Evolutionary conservation across 306 rosid species (phyloP).

Genomic region (Dalbergia oliveri): DNA sequence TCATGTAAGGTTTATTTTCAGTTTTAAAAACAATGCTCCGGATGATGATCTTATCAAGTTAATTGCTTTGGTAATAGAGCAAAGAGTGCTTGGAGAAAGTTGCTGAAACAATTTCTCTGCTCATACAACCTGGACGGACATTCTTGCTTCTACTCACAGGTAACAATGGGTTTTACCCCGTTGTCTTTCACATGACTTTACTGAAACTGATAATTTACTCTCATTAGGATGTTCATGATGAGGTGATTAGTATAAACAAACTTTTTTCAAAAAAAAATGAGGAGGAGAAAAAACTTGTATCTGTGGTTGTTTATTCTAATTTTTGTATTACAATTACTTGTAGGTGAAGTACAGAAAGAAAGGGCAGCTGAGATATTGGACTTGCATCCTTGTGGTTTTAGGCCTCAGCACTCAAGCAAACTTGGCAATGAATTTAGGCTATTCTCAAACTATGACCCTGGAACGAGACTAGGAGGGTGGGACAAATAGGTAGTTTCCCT

Average conservation of each 20-base stretch:
- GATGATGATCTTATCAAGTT: slow-evolving; percentile 34
- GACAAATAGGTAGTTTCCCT: slow-evolving; percentile 52
- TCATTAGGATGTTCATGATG: slow-evolving; percentile 18
- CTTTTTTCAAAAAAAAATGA: background rate
- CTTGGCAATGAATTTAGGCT: slow-evolving; percentile 90
- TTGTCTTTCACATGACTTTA: background rate
- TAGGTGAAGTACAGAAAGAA: slow-evolving; percentile 93
- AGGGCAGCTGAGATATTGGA: slow-evolving; percentile 87
- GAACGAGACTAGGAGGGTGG: slow-evolving; percentile 84
- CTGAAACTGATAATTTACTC: slow-evolving; percentile 13
- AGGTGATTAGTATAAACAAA: slow-evolving; percentile 22
- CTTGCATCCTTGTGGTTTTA: slow-evolving; percentile 81
- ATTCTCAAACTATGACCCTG: slow-evolving; percentile 92
- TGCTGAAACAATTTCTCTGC: slow-evolving; percentile 69
- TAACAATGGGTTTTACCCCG: slow-evolving; percentile 39
- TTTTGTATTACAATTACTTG: slow-evolving; percentile 32
- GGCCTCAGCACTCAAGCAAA: slow-evolving; percentile 83
- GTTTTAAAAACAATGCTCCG: background rate
- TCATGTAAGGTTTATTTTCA: background rate
- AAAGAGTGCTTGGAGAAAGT: slow-evolving; percentile 93
- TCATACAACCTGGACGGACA: slow-evolving; percentile 62
- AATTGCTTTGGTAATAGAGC: slow-evolving; percentile 63
- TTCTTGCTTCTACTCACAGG: slow-evolving; percentile 89
- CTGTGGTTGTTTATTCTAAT: background rate
- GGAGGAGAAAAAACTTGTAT: slow-evolving; percentile 5